These are phyloP conservation scores for Lumnitzera littorea DNA, from an alignment of 345 rosid genomes.

Conservation along the genomic window DNA sequence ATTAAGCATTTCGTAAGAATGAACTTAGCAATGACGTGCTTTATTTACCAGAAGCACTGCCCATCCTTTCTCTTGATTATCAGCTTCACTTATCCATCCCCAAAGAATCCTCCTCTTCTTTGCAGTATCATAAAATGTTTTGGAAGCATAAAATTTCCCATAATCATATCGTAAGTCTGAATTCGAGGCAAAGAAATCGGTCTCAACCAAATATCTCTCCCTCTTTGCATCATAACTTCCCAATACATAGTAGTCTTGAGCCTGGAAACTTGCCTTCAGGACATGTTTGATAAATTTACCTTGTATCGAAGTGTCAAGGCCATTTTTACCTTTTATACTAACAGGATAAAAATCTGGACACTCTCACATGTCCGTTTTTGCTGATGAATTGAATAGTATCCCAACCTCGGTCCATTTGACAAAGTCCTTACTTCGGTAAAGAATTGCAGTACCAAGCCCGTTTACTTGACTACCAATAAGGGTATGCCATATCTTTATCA, in stretches of 20 bases:
- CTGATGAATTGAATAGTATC: conserved; percentile 24
- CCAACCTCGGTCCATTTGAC: conserved; percentile 24
- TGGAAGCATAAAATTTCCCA: conserved; percentile 61
- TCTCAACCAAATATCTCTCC: conserved; percentile 28
- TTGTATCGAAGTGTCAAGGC: conserved; percentile 28
- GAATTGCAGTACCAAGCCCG: conserved; percentile 18
- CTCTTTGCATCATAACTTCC: conserved; percentile 28
- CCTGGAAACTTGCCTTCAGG: conserved; percentile 38
- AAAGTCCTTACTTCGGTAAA: conserved; percentile 41
- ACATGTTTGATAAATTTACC: conserved; percentile 28
- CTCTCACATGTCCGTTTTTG: conserved; percentile 45
- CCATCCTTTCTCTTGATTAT: conserved; percentile 37
- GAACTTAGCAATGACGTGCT: background rate
- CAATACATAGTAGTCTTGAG: conserved; percentile 31
- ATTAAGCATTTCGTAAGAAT: background rate
- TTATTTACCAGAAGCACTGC: conserved; percentile 47
- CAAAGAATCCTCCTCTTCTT: conserved; percentile 38
- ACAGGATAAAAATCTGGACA: conserved; percentile 59
- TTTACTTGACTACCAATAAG: conserved; percentile 23
- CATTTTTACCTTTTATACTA: conserved; percentile 3
- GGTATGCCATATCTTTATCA: conserved; percentile 28
- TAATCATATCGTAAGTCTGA: conserved; percentile 42
- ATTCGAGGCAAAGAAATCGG: conserved; percentile 15
- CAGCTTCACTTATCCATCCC: conserved; percentile 59
- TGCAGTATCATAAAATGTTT: conserved; percentile 41